These are phyloP conservation scores for Dactylellina parvicollis DNA, from an alignment of 2,329 filamentous ascomycete genomes.

Conservation along the genomic window DNA sequence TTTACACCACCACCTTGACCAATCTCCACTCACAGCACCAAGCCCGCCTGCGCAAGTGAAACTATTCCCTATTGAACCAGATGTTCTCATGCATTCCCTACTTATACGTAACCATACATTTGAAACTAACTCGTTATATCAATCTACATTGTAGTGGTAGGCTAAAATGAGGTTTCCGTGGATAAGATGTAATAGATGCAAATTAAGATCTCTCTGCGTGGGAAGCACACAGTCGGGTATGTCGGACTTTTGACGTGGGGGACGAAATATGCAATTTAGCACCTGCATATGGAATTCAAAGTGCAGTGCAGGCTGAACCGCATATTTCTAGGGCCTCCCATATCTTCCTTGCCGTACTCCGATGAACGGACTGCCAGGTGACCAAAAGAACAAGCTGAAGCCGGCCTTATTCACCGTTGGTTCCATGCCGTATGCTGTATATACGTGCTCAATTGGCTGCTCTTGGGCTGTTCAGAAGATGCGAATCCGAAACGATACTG, in stretches of 20 bases:
- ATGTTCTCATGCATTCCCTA: background rate
- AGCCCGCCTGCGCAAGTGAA: constrained; percentile 13
- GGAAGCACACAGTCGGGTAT: constrained; percentile 10
- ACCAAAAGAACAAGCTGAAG: background rate
- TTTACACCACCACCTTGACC: constrained; percentile 17
- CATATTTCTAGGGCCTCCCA: no score
- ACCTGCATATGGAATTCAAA: no score
- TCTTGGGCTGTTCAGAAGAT: no score
- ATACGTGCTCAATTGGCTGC: no score
- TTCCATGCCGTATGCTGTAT: no score
- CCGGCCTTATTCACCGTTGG: constrained; percentile 24
- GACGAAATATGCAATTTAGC: constrained; percentile 9
- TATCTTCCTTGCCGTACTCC: no score
- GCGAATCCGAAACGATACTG: no score
- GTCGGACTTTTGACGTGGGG: constrained; percentile 31
- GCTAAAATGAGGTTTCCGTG: constrained; percentile 26
- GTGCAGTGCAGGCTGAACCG: no score
- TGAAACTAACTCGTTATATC: constrained; percentile 14
- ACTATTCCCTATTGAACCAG: constrained; percentile 1
- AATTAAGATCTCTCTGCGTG: background rate
- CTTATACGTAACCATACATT: background rate
- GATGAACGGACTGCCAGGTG: no score
- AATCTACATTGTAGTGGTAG: constrained; percentile 11
- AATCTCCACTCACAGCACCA: constrained; percentile 15
- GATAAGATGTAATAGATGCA: constrained; percentile 12